phyloP scores from a whole-genome alignment of 1,284 basidiomycete genomes.

The Fomitiporia mediterranea region DNA sequence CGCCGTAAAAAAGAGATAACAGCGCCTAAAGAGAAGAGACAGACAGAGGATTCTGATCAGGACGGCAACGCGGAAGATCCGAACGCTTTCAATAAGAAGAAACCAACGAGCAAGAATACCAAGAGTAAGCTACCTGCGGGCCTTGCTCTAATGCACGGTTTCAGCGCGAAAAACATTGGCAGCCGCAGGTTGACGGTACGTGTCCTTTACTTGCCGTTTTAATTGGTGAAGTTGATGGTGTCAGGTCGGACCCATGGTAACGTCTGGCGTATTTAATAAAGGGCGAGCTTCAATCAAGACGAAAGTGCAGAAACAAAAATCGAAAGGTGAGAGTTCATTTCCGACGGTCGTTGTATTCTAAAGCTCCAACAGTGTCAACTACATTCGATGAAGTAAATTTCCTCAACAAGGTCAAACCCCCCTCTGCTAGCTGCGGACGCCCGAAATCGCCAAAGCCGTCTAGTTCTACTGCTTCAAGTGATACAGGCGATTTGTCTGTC shows the following conservation, averaged over 20 bases:
- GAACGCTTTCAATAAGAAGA: slow-evolving; percentile 3
- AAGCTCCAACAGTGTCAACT: slow-evolving; percentile 14
- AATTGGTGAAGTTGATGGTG: slow-evolving; percentile 28
- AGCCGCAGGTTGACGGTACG: slow-evolving; percentile 66
- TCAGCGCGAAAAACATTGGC: slow-evolving; percentile 64
- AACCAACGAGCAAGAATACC: slow-evolving; percentile 26
- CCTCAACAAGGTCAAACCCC: slow-evolving; percentile 32
- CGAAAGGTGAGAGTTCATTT: slow-evolving; percentile 4
- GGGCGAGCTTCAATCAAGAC: slow-evolving; percentile 60
- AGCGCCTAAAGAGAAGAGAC: slow-evolving; percentile 27
- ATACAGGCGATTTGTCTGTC: not conserved
- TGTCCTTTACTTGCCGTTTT: slow-evolving; percentile 7
- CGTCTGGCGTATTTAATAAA: slow-evolving; percentile 63
- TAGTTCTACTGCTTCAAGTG: not conserved
- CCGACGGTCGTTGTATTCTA: not conserved
- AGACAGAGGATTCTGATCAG: slow-evolving; percentile 12
- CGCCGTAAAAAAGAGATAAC: slow-evolving; percentile 49
- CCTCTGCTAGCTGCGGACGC: too few species aligned
- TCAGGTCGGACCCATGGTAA: slow-evolving; percentile 22
- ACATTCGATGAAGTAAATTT: slow-evolving; percentile 52
- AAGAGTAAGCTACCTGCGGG: slow-evolving; percentile 40
- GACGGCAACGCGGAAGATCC: slow-evolving; percentile 17
- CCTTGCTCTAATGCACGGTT: slow-evolving; percentile 70
- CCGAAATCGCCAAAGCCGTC: too few species aligned
- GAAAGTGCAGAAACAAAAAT: slow-evolving; percentile 23